Percentiles rank a stretch among this genome's conserved stretches.
phyloP scores from a whole-genome alignment of 129 eudicot genomes.

The Artemisia tridentata region DNA sequence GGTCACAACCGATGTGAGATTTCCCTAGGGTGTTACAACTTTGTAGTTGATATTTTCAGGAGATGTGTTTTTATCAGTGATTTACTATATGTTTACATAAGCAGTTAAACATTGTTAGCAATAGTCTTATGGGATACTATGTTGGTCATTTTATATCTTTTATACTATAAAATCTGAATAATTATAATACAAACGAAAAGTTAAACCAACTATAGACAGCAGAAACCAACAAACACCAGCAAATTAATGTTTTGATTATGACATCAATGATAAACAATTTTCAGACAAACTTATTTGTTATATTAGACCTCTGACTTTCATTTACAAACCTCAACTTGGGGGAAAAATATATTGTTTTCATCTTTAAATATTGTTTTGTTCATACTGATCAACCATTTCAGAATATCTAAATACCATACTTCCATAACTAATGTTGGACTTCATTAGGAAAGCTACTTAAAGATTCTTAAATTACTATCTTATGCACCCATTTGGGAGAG shows the following conservation, averaged over 20 bases:
- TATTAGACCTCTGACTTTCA: slow-evolving; percentile 13
- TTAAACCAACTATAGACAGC: neutral
- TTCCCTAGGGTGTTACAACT: no score
- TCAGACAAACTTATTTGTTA: neutral
- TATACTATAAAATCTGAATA: neutral
- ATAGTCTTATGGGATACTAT: no score
- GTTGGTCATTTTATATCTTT: no score
- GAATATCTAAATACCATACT: neutral
- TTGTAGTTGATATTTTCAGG: no score
- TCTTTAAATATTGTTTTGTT: neutral
- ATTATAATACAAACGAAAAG: neutral
- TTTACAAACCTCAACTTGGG: neutral
- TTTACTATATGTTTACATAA: no score
- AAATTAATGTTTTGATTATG: slow-evolving; percentile 2
- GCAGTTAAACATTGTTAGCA: no score
- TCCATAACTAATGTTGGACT: neutral
- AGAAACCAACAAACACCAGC: slow-evolving; percentile 4
- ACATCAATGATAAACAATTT: slow-evolving; percentile 10
- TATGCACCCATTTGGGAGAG: no score
- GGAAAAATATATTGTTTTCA: neutral
- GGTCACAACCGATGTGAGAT: no score
- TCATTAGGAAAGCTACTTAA: neutral
- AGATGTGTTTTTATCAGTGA: no score
- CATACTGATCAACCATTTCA: neutral
- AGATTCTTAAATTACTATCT: no score